Evolutionary conservation across 2,329 filamentous ascomycete genomes (phyloP), one percentile per base, ranked within the genome.

Genomic region (Boeremia exigua): DNA sequence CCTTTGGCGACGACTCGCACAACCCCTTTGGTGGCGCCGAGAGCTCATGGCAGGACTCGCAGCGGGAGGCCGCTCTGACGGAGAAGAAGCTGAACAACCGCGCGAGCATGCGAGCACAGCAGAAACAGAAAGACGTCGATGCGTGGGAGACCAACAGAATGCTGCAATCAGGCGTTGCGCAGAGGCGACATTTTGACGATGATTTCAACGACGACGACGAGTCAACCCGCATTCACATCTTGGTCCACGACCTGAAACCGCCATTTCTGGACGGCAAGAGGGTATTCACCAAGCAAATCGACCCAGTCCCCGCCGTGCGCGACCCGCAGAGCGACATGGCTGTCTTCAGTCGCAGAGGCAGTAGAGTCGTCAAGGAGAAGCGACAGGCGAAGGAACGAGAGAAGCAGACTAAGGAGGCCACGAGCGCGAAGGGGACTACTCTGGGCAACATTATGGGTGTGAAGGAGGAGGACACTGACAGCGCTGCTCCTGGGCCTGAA

Each of bases 91-190:
- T 87, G 5, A 88, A 84, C 48, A 88, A 84, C 67, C 82, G 86
- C 4, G 83, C 89, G 73, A 91, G 86, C 70, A 89, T 89, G 39
- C 84, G 90, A 46, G 88, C 88, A 58, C 83, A 91, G 54, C 92
- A 96, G 76, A 91, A 93, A 67, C 91, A 96, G 74, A 92, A 90
- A 72, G 95, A 99, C 71, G 92, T 95, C 38, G 95, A 99, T 77
- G 94, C 93, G 0, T 99, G 95, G 95, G 96, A 99, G 77, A 95
- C 94, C 14, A 99, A 99, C 74, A 90, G 95, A 56, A 98, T 99
- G 95, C 83, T 99, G 58, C 95, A 93, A 1, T 97, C 93, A 17
- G 94, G 94, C 53, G 93, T 99, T 15, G 95, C 95, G 15, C 96
- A 99, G 75, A 83, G 94, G 69, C 82, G 92, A 63, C 91, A 95